Evolutionary conservation across 2,329 filamentous ascomycete species (phyloP).

Genomic region (Cercospora sp.): DNA sequence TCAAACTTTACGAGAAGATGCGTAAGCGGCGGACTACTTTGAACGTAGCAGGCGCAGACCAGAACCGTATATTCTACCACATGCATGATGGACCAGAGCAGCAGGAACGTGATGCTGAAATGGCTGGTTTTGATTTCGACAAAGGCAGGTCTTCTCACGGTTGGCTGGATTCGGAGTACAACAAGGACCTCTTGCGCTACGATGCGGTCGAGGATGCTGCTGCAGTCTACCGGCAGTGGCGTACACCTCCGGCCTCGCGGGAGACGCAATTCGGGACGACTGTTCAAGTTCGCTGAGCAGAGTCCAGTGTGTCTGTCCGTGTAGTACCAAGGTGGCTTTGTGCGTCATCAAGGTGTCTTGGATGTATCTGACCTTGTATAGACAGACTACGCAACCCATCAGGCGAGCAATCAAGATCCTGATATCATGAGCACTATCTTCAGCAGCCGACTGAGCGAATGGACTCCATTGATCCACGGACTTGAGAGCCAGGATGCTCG

Average conservation of each 20-base stretch:
- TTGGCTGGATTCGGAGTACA: neutral
- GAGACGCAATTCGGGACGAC: neutral
- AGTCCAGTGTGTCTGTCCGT: neutral
- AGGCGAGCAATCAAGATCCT: neutral
- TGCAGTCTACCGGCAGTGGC: neutral
- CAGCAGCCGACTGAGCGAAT: no score
- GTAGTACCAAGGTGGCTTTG: no score
- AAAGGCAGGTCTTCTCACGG: neutral
- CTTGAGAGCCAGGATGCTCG: no score
- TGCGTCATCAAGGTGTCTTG: neutral
- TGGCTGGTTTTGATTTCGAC: neutral
- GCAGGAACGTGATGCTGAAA: slow-evolving; percentile 51
- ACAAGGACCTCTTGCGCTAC: neutral
- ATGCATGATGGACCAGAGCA: slow-evolving; percentile 56
- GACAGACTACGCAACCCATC: neutral
- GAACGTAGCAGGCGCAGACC: slow-evolving; percentile 48
- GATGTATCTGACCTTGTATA: neutral
- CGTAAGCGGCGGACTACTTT: slow-evolving; percentile 50
- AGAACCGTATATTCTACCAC: slow-evolving; percentile 37
- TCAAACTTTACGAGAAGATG: slow-evolving; percentile 47
- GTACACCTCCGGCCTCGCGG: neutral
- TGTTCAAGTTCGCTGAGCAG: neutral
- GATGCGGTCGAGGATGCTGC: neutral
- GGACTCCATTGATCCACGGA: no score
- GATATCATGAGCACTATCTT: no score